Evolutionary conservation across 1,139 yeast species (phyloP).

Genomic region (Suhomyces maxii): DNA sequence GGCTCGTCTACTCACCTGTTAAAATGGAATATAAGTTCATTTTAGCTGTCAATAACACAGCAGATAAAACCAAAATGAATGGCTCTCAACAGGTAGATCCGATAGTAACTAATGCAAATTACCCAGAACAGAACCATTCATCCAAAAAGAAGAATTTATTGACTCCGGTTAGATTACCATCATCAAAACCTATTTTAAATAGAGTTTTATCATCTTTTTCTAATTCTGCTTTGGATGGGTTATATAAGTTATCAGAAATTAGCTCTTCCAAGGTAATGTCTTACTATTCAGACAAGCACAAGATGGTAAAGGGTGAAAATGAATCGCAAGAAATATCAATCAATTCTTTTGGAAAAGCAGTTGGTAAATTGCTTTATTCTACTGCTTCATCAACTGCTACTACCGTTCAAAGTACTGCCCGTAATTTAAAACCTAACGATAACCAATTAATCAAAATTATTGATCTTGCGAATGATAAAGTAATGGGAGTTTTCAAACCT

Average conservation of each 20-base stretch:
- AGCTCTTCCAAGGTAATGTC: constrained; percentile 45
- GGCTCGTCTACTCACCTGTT: constrained; percentile 52
- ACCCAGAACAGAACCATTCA: neutral
- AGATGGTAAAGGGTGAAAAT: constrained; percentile 6
- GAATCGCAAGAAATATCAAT: constrained; percentile 19
- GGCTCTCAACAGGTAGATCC: constrained; percentile 11
- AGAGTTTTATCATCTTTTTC: constrained; percentile 51
- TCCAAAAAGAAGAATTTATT: constrained; percentile 17
- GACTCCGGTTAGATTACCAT: constrained; percentile 50
- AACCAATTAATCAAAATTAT: constrained; percentile 44
- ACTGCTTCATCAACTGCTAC: constrained; percentile 38
- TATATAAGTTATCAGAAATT: constrained; percentile 49
- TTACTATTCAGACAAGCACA: constrained; percentile 29
- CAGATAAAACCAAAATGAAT: constrained; percentile 8
- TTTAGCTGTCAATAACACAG: constrained; percentile 19
- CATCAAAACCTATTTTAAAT: constrained; percentile 44
- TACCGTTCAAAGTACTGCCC: constrained; percentile 31
- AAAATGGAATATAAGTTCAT: constrained; percentile 36
- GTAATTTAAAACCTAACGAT: constrained; percentile 25
- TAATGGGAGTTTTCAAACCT: constrained; percentile 55
- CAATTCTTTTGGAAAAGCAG: constrained; percentile 32
- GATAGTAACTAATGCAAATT: constrained; percentile 9
- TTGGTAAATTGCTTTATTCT: constrained; percentile 31
- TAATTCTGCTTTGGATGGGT: constrained; percentile 54
- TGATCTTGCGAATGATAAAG: constrained; percentile 46